Base-by-base conservation (phyloP, 208 protist species). In the Crithidia brevicula region DNA sequence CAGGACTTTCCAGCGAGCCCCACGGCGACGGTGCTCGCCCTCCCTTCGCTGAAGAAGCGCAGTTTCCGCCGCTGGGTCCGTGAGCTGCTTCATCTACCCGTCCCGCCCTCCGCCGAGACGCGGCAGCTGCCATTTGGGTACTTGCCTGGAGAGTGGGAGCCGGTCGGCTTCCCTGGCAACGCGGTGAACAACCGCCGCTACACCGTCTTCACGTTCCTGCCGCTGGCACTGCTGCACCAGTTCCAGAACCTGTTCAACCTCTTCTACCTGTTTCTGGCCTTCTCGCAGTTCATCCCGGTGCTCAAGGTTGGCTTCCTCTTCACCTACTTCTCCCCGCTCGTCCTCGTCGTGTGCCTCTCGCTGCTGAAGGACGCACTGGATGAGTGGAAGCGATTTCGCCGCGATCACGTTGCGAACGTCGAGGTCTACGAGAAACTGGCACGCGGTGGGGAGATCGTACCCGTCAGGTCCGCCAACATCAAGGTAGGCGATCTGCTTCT, bases 241-340 rank as follows among this genome's bases (percentile, higher is more conserved):
- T 95, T 96, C 60, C 53, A 69, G 23, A 82, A 83, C 53, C 83
- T 94, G 61, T 95, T 95, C 77, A 96, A 94, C 53, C 49, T 93
- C 20, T 96, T 94, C 72, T 96, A 93, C 63, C 72, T 96, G 3
- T 75, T 93, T n/a, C 81, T 96, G 3, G 74, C 89, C n/a, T 69
- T 92, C 27, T 92, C 92, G 54, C 92, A 96, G 75, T 68, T 94
- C 25, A 74, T 95, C 27, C 83, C 88, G 11, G 73, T 60, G 65
- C 77, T 95, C 9, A 81, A 94, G 57, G 88, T 95, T 20, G 96
- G 97, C 15, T 98, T 98, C 72, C 49, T 98, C 53, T 97, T 98
- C 71, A 99, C 97, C 4, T 99, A 98, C 73, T 86, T 98, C 45
- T 91, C 96, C 10, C 98, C 98, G 33, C 79, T 99, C 1, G 81